Evolutionary conservation across 257 asterid genomes (phyloP), one percentile per base, ranked within the genome.

Genomic region (Forsythia viridissima): DNA sequence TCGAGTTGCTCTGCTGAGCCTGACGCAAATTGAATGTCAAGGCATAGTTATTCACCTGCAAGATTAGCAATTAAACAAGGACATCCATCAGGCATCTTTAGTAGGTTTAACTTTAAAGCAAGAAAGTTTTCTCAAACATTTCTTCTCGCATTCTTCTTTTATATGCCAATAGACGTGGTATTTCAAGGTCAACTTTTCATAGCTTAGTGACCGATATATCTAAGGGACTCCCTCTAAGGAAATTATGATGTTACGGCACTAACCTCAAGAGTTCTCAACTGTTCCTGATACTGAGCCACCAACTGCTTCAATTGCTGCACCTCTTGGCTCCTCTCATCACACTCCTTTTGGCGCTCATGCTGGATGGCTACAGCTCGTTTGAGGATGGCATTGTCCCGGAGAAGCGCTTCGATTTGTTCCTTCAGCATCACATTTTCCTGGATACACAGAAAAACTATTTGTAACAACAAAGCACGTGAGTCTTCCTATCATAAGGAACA

Each of bases 281-380:
- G 94, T 72, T 89, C 94, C 85, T 91, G 97, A 79, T 90, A 89
- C 43, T 88, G 94, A 80, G 84, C 75, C 76, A 90, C 74, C 90
- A 91, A 16, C 86, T 86, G 92, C 90, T 90, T 93, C 90, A 93
- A 75, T 48, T 91, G 92, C 84, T 84, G 90, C 70, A 87, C 90
- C 86, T 92, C 97, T 70, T 79, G 88, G 76, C 76, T 89, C 88
- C 76, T 88, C 82, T 85, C 92, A 18, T 91, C 97, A 68, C 78
- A 76, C 82, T 91, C 98, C 78, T 88, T 94, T 80, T 90, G 98
- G 15, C 96, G 94, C 78, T 92, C 96, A 44, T 88, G 94, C 77
- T 92, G 97, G 83, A 92, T 89, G 36, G 94, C 77, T 16, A 92
- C 97, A 1, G 94, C 97, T 46, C 97, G 90, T 77, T 94, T 94